Evolutionary conservation across 2,329 filamentous ascomycete genomes (phyloP), one percentile per base, ranked within the genome.

Genomic region (Botrytis galanthina): DNA sequence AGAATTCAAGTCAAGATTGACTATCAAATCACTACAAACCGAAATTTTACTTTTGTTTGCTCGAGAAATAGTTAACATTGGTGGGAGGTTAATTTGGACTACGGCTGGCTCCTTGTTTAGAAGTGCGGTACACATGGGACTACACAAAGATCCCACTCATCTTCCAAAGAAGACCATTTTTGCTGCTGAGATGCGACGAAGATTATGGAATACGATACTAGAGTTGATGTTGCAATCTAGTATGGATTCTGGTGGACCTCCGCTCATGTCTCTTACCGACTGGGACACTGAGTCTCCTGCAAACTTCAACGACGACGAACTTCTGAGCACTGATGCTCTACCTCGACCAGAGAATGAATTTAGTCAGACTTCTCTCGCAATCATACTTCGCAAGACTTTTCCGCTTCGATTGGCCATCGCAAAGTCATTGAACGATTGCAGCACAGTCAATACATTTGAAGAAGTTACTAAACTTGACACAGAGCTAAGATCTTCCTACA

Each of bases 141-240:
- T 88, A 3, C 86, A 88, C 72, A 80, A 84, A 67, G 87, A 88
- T 70, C 86, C 87, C 0, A 74, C 78, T 0, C 78, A 80, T 3
- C 77, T 87, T 0, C 80, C 83, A 0, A 80, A 79, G 22, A 81
- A 79, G 3, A 78, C 80, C 0, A 74, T 76, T 1, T 82, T 84
- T 57, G 79, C 80, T 0, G 79, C 82, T 1, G 86, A 88, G 78
- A 85, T 87, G 80, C 83, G 85, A 2, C 81, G 86, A 8, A 81
- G 87, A 14, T 74, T 89, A 3, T 88, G 87, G 87, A 86, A 85
- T 61, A 87, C 86, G 0, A 83, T 87, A 29, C 75, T 87, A 0
- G 87, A 89, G 76, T 68, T 88, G 0, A 76, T 79, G 0, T 74
- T 87, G 0, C 84, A 85, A 44, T 81, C 84, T 1, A 85, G 85